Conservation (phyloP, 768 basidiomycete genomes). For the Kwoniella pini region DNA sequence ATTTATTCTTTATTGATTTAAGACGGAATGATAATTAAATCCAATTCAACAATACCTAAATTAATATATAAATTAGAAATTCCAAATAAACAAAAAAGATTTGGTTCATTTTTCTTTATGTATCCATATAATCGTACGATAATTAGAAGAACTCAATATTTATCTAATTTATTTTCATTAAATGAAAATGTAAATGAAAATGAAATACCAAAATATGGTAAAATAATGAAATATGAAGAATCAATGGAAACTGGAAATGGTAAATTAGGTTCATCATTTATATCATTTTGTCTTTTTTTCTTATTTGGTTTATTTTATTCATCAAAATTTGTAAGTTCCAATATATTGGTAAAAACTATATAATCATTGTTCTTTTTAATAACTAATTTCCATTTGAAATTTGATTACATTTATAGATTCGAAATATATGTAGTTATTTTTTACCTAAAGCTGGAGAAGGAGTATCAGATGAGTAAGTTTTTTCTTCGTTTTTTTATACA, state of each 20-base stretch:
- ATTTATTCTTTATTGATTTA: not conserved
- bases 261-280: slow-evolving; percentile 16
- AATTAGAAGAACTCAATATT: slow-evolving; percentile 64
- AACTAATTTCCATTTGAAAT: too few relatives aligned
- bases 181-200: slow-evolving; percentile 29
- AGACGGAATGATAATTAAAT: not conserved
- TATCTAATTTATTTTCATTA: slow-evolving; percentile 50
- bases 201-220: slow-evolving; percentile 61
- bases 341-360: too few relatives aligned
- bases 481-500: not conserved
- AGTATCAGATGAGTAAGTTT: slow-evolving; percentile 59
- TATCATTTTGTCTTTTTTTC: slow-evolving; percentile 21
- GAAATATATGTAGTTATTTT: slow-evolving; percentile 8
- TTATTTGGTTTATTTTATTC: slow-evolving; percentile 38
- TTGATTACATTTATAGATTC: too few relatives aligned
- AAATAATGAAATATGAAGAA: slow-evolving; percentile 75
- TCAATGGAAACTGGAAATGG: slow-evolving; percentile 54
- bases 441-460: slow-evolving; percentile 36
- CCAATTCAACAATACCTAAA: not conserved
- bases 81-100: slow-evolving; percentile 4
- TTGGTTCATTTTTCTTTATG: slow-evolving; percentile 60
- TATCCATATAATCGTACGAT: slow-evolving; percentile 58
- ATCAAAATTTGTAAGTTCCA: slow-evolving; percentile 9
- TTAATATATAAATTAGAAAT: not conserved
- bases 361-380: too few relatives aligned